Conservation (phyloP, 345 rosid genomes). For the Boechera divaricarpa region DNA sequence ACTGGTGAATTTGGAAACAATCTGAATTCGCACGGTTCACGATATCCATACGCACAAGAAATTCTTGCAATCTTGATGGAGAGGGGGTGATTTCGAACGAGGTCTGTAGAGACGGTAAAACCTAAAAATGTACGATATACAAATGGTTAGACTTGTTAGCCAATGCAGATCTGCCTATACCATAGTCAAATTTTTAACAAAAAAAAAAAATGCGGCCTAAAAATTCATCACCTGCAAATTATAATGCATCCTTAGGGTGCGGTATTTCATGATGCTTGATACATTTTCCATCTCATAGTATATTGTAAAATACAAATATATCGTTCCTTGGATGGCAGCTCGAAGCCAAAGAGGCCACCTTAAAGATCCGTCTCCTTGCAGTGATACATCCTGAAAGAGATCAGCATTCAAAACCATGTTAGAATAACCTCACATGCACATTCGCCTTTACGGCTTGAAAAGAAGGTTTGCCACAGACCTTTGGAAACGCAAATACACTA, state of each 20-base stretch:
- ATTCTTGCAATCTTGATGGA: conserved; percentile 80
- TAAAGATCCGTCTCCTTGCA: conserved; percentile 63
- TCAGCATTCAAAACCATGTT: conserved; percentile 38
- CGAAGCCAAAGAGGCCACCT: conserved; percentile 96
- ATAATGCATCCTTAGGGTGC: conserved; percentile 81
- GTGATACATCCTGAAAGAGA: conserved; percentile 63
- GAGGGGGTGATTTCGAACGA: conserved; percentile 78
- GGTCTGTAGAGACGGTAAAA: conserved; percentile 79
- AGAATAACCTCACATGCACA: conserved; percentile 29
- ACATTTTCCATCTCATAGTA: conserved; percentile 86
- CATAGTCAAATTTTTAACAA: background rate
- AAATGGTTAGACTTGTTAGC: conserved; percentile 30
- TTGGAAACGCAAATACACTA: conserved; percentile 73
- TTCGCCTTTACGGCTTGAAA: conserved; percentile 20
- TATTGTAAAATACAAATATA: conserved; percentile 64
- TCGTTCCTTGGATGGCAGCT: conserved; percentile 86
- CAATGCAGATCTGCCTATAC: conserved; percentile 22
- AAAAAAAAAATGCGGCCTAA: conserved; percentile 15
- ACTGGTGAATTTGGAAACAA: conserved; percentile 75
- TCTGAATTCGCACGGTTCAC: conserved; percentile 75
- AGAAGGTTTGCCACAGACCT: conserved; percentile 59
- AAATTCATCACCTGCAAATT: conserved; percentile 65
- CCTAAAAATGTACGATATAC: conserved; percentile 51
- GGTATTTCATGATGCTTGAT: conserved; percentile 81
- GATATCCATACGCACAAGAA: conserved; percentile 84